Evolutionary conservation across 257 asterid genomes (phyloP).

Genomic region (Misopates orontium): DNA sequence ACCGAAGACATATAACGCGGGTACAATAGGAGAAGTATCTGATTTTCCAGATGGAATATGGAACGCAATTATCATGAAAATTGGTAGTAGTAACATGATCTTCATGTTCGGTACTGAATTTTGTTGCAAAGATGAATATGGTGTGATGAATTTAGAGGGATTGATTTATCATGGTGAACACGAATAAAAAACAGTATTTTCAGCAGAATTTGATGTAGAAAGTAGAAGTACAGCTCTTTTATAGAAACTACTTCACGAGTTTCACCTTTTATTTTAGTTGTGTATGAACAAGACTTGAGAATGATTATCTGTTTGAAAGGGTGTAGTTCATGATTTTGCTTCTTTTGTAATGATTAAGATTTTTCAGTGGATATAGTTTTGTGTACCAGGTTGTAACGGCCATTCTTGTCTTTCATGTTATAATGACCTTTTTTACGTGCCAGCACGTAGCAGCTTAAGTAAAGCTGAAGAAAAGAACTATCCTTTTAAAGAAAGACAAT

Average conservation of each 20-base stretch:
- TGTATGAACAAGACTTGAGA: constrained; percentile 9
- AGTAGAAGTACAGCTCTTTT: neutral
- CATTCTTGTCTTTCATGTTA: neutral
- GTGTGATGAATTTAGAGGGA: neutral
- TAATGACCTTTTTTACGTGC: neutral
- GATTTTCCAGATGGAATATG: neutral
- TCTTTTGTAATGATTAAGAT: constrained; percentile 24
- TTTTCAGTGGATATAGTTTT: neutral
- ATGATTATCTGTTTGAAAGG: neutral
- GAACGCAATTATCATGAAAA: neutral
- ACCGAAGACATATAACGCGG: constrained; percentile 49
- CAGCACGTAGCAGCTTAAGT: constrained; percentile 2
- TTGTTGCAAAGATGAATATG: neutral
- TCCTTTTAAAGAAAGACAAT: too few relatives aligned
- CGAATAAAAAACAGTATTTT: neutral
- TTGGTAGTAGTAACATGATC: neutral
- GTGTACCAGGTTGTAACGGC: constrained; percentile 1
- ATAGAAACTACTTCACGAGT: neutral
- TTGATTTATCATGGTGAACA: constrained; percentile 11
- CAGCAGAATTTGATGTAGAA: constrained; percentile 3
- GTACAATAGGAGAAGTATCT: constrained; percentile 17
- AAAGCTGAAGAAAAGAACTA: too few relatives aligned
- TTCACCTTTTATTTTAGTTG: neutral
- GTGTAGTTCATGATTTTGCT: neutral
- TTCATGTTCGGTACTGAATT: neutral